These are phyloP conservation scores for Tetracladium setigerum DNA, from an alignment of 495 filamentous ascomycete genomes.

Conservation along the genomic window DNA sequence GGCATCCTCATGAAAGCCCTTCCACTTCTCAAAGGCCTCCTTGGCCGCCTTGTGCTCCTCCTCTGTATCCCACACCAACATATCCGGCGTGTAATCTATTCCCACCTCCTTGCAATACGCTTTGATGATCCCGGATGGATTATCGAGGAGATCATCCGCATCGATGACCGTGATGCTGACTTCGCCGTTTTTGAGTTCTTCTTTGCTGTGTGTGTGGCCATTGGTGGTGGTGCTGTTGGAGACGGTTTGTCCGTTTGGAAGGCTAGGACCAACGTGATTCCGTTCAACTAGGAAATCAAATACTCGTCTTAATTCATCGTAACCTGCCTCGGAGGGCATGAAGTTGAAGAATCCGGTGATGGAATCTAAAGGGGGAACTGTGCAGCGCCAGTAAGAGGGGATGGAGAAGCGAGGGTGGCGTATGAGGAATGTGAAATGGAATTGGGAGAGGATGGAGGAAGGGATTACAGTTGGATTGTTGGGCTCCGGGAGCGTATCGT, in stretches of 20 bases:
- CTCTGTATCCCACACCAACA: conserved; percentile 78
- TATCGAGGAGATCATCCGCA: conserved; percentile 86
- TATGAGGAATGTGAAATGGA: conserved; percentile 97
- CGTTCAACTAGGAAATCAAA: conserved; percentile 71
- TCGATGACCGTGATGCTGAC: conserved; percentile 77
- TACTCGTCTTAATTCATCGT: conserved; percentile 72
- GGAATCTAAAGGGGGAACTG: conserved; percentile 74
- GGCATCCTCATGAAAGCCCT: conserved; percentile 91
- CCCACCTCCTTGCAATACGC: conserved; percentile 74
- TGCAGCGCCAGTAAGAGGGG: conserved; percentile 91
- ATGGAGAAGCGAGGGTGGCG: conserved; percentile 83
- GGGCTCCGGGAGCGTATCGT: conserved; percentile 45
- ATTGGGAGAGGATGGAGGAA: conserved; percentile 52
- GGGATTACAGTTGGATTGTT: conserved; percentile 84
- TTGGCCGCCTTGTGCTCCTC: conserved; percentile 55
- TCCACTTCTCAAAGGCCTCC: conserved; percentile 88
- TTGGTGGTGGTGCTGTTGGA: conserved; percentile 20
- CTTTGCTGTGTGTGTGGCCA: background rate
- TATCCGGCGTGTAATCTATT: conserved; percentile 57
- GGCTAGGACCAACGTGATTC: conserved; percentile 54
- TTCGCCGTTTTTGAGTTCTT: conserved; percentile 17
- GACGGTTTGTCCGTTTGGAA: conserved; percentile 38
- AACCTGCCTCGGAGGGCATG: conserved; percentile 80
- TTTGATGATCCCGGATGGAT: conserved; percentile 62
- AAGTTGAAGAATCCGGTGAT: conserved; percentile 84